Evolutionary conservation across 306 rosid genomes (phyloP).

Genomic region (Casuarina equisetifolia): DNA sequence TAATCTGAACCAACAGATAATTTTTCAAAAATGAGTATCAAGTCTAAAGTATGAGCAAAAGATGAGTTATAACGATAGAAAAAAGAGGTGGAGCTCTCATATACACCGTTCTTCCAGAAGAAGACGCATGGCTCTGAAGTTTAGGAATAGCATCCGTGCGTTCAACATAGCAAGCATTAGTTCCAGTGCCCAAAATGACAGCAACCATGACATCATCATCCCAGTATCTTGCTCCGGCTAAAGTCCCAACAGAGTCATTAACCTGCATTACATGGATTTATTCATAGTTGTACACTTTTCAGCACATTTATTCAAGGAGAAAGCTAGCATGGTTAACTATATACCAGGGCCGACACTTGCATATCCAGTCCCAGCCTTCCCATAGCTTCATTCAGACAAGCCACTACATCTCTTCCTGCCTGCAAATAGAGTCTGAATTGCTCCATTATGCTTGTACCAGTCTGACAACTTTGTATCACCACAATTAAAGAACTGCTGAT

Average conservation of each 20-base stretch:
- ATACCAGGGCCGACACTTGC: slow-evolving; percentile 91
- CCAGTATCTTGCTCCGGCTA: slow-evolving; percentile 92
- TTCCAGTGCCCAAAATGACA: slow-evolving; percentile 94
- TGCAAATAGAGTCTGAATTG: slow-evolving; percentile 34
- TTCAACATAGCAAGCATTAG: slow-evolving; percentile 91
- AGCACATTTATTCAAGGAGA: not conserved
- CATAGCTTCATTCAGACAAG: slow-evolving; percentile 87
- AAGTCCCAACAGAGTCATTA: slow-evolving; percentile 84
- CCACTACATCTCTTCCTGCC: slow-evolving; percentile 95
- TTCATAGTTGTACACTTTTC: not conserved
- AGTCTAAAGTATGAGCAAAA: slow-evolving; percentile 11
- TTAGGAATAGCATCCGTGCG: slow-evolving; percentile 67
- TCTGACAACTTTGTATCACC: slow-evolving; percentile 14
- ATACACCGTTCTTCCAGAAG: slow-evolving; percentile 74
- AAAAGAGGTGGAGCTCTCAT: not conserved
- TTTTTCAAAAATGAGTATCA: slow-evolving; percentile 8
- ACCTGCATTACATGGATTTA: slow-evolving; percentile 46
- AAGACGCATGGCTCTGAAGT: slow-evolving; percentile 48
- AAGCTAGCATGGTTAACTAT: slow-evolving; percentile 16
- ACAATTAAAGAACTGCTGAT: not conserved
- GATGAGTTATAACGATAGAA: slow-evolving; percentile 21
- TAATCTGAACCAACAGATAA: slow-evolving; percentile 55
- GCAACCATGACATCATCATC: slow-evolving; percentile 86
- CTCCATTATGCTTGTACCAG: slow-evolving; percentile 17
- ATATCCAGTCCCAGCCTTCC: slow-evolving; percentile 75